Evolutionary conservation across 179 eudicot genomes (phyloP).

Genomic region (Sideroxylon spinosum): DNA sequence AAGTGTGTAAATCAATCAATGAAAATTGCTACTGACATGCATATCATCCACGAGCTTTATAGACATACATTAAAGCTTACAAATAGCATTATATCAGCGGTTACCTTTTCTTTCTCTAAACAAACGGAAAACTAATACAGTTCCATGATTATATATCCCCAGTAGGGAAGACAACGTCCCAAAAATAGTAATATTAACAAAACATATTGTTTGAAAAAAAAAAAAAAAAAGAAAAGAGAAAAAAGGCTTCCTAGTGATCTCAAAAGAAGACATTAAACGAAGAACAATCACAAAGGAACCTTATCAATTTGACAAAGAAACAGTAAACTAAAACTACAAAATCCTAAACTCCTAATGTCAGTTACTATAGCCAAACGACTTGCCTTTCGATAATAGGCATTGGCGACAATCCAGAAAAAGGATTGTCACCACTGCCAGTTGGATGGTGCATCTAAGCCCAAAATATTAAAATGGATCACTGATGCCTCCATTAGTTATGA

Average conservation of each 20-base stretch:
- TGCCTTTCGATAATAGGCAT: constrained; percentile 18
- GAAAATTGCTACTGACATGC: too few species aligned
- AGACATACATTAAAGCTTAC: background rate
- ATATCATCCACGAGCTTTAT: too few species aligned
- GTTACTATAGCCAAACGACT: constrained; percentile 40
- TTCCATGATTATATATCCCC: background rate
- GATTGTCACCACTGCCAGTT: constrained; percentile 2
- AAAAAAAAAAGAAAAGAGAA: background rate
- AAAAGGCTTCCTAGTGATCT: background rate
- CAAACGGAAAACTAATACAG: background rate
- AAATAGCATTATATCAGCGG: background rate
- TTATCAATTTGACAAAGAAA: background rate
- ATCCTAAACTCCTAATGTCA: background rate
- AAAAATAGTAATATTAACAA: background rate
- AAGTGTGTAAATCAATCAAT: too few species aligned
- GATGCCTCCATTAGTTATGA: background rate
- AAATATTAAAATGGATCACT: too few species aligned
- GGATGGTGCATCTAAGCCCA: background rate
- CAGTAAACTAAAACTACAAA: constrained; percentile 7
- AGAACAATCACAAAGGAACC: background rate
- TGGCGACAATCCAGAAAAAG: too few species aligned
- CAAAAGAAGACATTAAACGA: constrained; percentile 21
- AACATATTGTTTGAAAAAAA: background rate
- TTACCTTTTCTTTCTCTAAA: background rate
- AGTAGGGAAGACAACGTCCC: background rate